phyloP scores from a whole-genome alignment of 768 basidiomycete species.

The Suillus placidus region DNA sequence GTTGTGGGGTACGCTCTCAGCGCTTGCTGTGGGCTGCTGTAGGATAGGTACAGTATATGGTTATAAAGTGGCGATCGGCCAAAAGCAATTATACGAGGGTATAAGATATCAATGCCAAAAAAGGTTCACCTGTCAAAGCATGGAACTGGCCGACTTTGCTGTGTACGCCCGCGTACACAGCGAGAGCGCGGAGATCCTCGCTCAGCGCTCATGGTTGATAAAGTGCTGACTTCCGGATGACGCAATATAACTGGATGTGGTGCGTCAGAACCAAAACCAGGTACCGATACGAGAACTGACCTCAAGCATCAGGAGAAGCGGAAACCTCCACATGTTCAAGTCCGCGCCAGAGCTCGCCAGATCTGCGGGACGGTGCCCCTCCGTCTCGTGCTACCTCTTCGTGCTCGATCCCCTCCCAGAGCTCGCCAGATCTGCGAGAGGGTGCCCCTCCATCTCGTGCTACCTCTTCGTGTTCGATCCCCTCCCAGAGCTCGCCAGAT shows the following conservation, averaged over 20 bases:
- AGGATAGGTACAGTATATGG: not conserved
- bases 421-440: not conserved
- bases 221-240: not conserved
- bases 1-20: not conserved
- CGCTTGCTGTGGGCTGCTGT: not conserved
- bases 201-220: not conserved
- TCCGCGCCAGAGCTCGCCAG: slow-evolving; percentile 5
- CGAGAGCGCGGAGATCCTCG: not conserved
- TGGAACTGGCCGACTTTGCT: not conserved
- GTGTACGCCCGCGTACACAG: slow-evolving; percentile 1
- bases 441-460: not conserved
- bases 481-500: not conserved
- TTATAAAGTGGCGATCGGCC: not conserved
- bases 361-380: not conserved
- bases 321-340: slow-evolving; percentile 3
- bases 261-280: not conserved
- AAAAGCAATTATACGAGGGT: not conserved
- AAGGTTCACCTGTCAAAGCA: not conserved
- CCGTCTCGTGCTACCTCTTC: not conserved
- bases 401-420: not conserved
- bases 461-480: not conserved
- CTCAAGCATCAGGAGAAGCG: not conserved
- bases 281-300: not conserved
- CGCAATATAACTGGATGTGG: not conserved
- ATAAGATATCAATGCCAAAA: not conserved